These are phyloP conservation scores for Xylariaceae sp. DNA, from an alignment of 2,329 filamentous ascomycete genomes.

Conservation along the genomic window DNA sequence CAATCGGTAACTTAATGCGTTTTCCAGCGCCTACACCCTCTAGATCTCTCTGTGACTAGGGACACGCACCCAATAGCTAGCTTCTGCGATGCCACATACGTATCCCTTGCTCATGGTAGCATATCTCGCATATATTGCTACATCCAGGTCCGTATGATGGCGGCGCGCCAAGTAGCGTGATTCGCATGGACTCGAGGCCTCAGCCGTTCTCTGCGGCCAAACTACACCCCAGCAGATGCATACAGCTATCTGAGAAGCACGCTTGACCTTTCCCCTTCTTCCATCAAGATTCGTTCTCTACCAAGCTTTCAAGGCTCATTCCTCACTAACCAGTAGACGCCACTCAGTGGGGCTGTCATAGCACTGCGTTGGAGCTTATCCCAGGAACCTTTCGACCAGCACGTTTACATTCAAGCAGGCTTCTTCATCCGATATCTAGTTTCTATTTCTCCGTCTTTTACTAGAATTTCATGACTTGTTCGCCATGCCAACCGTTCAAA, in stretches of 20 bases:
- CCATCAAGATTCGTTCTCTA: neutral
- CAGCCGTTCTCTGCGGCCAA: conserved; percentile 22
- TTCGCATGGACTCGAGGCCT: conserved; percentile 13
- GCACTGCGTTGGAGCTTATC: conserved; percentile 7
- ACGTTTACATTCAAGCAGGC: neutral
- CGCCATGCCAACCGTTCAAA: neutral
- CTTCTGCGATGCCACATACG: conserved; percentile 15
- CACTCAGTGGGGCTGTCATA: neutral
- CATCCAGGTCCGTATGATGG: conserved; percentile 19
- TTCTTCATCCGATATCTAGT: neutral
- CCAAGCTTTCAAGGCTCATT: neutral
- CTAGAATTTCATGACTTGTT: neutral
- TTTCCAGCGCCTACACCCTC: conserved; percentile 11
- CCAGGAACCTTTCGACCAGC: neutral
- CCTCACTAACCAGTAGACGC: neutral
- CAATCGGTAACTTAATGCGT: conserved; percentile 3
- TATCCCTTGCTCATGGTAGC: conserved; percentile 5
- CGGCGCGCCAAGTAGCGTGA: conserved; percentile 12
- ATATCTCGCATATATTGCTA: conserved; percentile 7
- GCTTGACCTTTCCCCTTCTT: neutral
- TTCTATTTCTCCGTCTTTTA: neutral
- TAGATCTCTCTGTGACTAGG: neutral
- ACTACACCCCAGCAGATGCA: conserved; percentile 18
- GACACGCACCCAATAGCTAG: neutral
- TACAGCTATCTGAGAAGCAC: conserved; percentile 14